Evolutionary conservation across 2,329 filamentous ascomycete species (phyloP).

Genomic region (Ophiocordyceps unilateralis): DNA sequence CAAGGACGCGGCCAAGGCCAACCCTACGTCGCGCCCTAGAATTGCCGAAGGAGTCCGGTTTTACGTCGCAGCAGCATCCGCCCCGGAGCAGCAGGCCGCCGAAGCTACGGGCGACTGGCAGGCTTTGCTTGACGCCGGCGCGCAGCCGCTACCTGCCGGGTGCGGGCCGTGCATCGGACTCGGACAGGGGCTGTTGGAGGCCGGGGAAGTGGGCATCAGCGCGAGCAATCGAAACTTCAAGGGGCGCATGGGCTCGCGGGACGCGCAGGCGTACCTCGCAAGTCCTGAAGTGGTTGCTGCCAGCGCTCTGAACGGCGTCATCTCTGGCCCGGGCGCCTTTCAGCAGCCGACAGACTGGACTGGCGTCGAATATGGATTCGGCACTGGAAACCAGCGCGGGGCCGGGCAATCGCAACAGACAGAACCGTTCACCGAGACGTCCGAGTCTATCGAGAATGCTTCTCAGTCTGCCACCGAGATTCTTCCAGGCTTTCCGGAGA

Average conservation of each 20-base stretch:
- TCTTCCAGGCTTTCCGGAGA: constrained; percentile 56
- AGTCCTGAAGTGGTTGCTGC: constrained; percentile 87
- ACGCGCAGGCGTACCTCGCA: constrained; percentile 66
- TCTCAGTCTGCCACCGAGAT: constrained; percentile 3
- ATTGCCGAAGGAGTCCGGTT: constrained; percentile 62
- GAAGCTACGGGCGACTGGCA: constrained; percentile 77
- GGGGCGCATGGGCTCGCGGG: constrained; percentile 56
- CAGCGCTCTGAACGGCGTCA: constrained; percentile 57
- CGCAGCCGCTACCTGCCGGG: constrained; percentile 39
- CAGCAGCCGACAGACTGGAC: constrained; percentile 39
- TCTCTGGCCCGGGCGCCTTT: constrained; percentile 65
- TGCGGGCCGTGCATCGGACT: constrained; percentile 82
- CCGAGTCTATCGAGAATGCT: neutral
- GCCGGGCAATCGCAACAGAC: constrained; percentile 44
- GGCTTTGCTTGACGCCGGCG: constrained; percentile 25
- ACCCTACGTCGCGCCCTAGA: constrained; percentile 41
- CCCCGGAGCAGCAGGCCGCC: constrained; percentile 55
- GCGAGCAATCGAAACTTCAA: constrained; percentile 84
- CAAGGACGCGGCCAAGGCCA: constrained; percentile 48
- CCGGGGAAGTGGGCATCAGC: constrained; percentile 72
- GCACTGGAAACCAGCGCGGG: constrained; percentile 38
- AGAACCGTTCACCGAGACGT: constrained; percentile 9
- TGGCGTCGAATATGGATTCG: neutral
- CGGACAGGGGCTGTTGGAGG: constrained; percentile 58
- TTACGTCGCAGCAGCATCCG: constrained; percentile 75